A percentile compares a stretch with the other conserved stretches of the same genome.
phyloP scores from a whole-genome alignment of 176 grass and related monocot genomes.

The Musa itinerans region DNA sequence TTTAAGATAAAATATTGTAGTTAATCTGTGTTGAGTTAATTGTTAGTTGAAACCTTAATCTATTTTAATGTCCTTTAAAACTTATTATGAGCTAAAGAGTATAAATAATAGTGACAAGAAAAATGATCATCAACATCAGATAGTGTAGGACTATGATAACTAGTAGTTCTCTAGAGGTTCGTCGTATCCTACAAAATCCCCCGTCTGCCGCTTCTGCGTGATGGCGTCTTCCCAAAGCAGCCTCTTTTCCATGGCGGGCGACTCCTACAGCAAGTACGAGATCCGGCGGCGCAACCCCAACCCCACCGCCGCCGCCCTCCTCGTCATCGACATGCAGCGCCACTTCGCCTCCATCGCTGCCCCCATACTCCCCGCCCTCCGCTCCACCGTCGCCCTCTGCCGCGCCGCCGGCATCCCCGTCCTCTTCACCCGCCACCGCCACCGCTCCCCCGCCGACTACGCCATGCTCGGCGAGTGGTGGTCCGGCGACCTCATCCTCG shows the following conservation, averaged over 20 bases:
- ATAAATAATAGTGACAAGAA: no score
- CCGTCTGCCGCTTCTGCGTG: no score
- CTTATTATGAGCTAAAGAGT: no score
- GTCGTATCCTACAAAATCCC: no score
- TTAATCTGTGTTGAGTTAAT: no score
- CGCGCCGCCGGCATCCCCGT: constrained; percentile 33
- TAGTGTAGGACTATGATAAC: no score
- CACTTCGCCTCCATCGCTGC: constrained; percentile 41
- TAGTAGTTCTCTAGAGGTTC: no score
- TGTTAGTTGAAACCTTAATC: no score
- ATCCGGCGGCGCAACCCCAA: constrained; percentile 39
- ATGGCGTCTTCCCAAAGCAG: no score
- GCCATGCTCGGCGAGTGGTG: constrained; percentile 55
- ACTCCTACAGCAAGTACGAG: constrained; percentile 33
- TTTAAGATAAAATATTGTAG: no score
- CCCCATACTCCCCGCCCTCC: constrained; percentile 33
- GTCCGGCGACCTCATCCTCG: constrained; percentile 41
- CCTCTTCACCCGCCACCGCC: constrained; percentile 53
- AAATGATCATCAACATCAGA: no score
- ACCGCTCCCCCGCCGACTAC: constrained; percentile 19
- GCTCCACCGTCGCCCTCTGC: constrained; percentile 40
- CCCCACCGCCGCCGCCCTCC: constrained; percentile 31
- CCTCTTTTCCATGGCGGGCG: neutral
- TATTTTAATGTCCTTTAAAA: no score
- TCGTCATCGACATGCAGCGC: constrained; percentile 64